phyloP scores from a whole-genome alignment of 208 protist species.

The Porcisia hertigi region DNA sequence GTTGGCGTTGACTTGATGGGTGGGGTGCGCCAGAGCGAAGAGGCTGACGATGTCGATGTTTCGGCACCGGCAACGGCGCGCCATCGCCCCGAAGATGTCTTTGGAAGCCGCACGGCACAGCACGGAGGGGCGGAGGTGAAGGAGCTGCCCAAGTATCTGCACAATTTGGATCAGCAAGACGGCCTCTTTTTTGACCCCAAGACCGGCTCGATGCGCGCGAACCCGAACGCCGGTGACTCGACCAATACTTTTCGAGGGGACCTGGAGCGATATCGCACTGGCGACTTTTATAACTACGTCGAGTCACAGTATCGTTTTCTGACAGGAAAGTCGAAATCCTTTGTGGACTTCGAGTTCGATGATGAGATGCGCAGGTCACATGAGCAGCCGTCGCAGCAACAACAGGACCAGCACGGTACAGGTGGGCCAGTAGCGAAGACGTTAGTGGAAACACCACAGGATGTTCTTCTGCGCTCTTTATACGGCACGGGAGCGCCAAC shows the following conservation, averaged over 20 bases:
- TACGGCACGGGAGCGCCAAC: slow-evolving; percentile 39
- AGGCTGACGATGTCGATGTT: slow-evolving; percentile 14
- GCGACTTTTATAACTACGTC: slow-evolving; percentile 78
- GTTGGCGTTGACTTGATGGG: slow-evolving; percentile 68
- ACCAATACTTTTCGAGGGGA: slow-evolving; percentile 77
- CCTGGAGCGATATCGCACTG: slow-evolving; percentile 70
- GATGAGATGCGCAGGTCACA: slow-evolving; percentile 35
- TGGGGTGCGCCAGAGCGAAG: slow-evolving; percentile 19
- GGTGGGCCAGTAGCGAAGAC: neutral
- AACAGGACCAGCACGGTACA: slow-evolving; percentile 1
- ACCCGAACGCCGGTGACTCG: slow-evolving; percentile 76
- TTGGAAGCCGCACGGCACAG: slow-evolving; percentile 55
- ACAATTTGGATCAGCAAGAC: slow-evolving; percentile 73
- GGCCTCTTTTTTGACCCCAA: slow-evolving; percentile 82
- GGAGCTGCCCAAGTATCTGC: slow-evolving; percentile 85
- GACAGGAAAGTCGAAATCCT: slow-evolving; percentile 68
- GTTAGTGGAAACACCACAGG: slow-evolving; percentile 34
- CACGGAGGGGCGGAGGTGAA: slow-evolving; percentile 78
- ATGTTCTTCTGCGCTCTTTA: slow-evolving; percentile 50
- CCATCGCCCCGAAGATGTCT: slow-evolving; percentile 39
- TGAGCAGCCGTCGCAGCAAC: slow-evolving; percentile 9
- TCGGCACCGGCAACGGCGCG: slow-evolving; percentile 1
- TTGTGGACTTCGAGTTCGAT: slow-evolving; percentile 89
- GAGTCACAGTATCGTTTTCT: slow-evolving; percentile 83
- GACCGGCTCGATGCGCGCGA: slow-evolving; percentile 86